phyloP scores from a whole-genome alignment of 202 grass and related monocot species.

The Bolboschoenoplectus hybrid region DNA sequence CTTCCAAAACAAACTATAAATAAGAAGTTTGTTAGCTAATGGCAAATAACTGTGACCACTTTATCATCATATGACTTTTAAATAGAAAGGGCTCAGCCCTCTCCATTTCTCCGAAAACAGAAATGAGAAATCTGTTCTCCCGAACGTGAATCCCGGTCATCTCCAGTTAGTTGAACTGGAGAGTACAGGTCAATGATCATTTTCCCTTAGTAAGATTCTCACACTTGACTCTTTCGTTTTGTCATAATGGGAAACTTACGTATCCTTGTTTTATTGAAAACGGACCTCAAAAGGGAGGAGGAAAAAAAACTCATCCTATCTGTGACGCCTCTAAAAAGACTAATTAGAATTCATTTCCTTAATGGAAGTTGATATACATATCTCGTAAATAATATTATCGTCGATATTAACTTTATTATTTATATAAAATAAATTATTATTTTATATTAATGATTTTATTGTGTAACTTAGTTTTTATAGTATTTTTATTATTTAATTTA shows the following conservation, averaged over 20 bases:
- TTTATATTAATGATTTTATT: too few relatives aligned
- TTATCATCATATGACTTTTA: not conserved
- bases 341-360: too few relatives aligned
- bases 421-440: too few relatives aligned
- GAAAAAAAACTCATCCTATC: too few relatives aligned
- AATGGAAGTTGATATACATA: too few relatives aligned
- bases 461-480: too few relatives aligned
- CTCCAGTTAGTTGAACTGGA: not conserved
- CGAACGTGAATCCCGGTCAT: not conserved
- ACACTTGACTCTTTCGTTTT: not conserved
- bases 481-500: too few relatives aligned
- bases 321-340: too few relatives aligned
- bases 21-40: not conserved
- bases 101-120: not conserved
- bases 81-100: not conserved
- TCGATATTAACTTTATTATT: too few relatives aligned
- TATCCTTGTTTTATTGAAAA: too few relatives aligned
- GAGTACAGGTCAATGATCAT: not conserved
- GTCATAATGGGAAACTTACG: not conserved
- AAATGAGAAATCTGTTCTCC: not conserved
- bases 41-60: not conserved
- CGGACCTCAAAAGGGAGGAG: too few relatives aligned
- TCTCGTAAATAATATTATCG: too few relatives aligned
- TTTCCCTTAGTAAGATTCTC: not conserved
- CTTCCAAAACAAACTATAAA: constrained; percentile 5